Evolutionary conservation across 2,329 filamentous ascomycete species (phyloP), one percentile per base, ranked within the genome.

Genomic region (Aspergillus glaucus): DNA sequence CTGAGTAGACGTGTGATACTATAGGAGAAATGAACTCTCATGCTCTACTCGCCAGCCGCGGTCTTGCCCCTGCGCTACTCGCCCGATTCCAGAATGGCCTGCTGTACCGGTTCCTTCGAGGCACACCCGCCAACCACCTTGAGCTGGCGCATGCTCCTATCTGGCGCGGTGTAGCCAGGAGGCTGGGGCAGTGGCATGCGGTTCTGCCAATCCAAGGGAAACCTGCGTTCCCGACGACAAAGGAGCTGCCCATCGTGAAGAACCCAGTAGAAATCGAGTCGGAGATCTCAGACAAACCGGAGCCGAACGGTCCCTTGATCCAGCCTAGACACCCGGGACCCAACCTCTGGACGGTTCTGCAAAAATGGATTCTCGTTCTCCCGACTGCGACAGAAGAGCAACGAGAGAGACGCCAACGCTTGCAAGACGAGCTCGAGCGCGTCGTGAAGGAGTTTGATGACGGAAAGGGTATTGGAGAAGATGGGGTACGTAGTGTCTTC

Each of bases 61-160:
- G 84, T 60, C 84, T 98, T 47, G 93, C 93, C 17, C 93, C 93
- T 34, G 78, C 87, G 52, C 79, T 98, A 46, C 80, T 97, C 50
- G 93, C 91, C 47, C 86, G 91, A 57, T 98, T 98, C 76, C 79
- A 90, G 61, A 98, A 98, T 66, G 93, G 93, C 58, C 88, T 98
- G 73, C 80, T 98, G 63, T 98, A 98, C 75, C 84, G 87, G 59
- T 98, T 86, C 73, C 86, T 97, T 57, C 81, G 82, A 53, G 93
- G 93, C 46, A 81, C 79, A 55, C 86, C 88, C 47, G 91, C 90
- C 60, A 81, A 84, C 46, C 87, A 92, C 43, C 79, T 85, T 59
- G 91, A 97, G 67, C 76, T 98, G 55, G 81, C 87, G 49, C 80
- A 80, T 55, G 82, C 87, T 41, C 76, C 81, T 26, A 81, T 96